Base-by-base conservation (phyloP, 1,284 basidiomycete genomes). In the Porodaedalea pini region DNA sequence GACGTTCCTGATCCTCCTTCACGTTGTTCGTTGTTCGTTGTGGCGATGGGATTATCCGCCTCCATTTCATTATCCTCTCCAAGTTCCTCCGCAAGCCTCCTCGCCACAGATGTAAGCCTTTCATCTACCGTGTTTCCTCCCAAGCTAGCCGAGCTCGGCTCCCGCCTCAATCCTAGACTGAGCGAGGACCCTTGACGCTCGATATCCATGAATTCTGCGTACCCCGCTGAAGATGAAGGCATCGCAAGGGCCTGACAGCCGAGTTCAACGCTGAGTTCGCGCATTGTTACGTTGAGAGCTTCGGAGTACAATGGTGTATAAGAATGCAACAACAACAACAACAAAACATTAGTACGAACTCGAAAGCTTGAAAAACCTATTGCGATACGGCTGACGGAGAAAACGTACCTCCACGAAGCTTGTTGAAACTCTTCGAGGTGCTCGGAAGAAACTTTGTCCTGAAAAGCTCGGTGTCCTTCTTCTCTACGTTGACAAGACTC, bases 381-480 rank as follows among this genome's bases (percentile, higher is more conserved):
- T 6, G 13, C 13, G 13, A 36, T 8, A 13, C 8, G 45, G 13
- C 4, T 23, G 21, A 21, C 19, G 41, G 3, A 7, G 41, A 45
- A 17, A 55, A 52, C 40, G 54, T 59, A 58, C 66, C 65, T 37
- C 65, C 65, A 11, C 68, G 63, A 17, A 69, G 56, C 19, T 63
- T 53, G 15, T 62, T 64, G 47, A 69, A 69, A 13, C 61, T 57
- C 39, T 59, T 54, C n/a, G 62, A 56, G 7, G 67, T 66, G 21
- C 55, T 64, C 17, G 67, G 66, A 2, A 69, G 56, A 51, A 70
- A 67, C 21, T 62, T 59, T 10, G 61, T 59, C 32, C 62, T 63
- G 60, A 69, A 71, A 21, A 68, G 53, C 17, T 63, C 57, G 5
- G 60, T 54, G 53, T 69, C 67, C 17, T 61, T 58, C 29, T 63